phyloP scores from a whole-genome alignment of 2,329 filamentous ascomycete species.

The Hypoxylon sp. region DNA sequence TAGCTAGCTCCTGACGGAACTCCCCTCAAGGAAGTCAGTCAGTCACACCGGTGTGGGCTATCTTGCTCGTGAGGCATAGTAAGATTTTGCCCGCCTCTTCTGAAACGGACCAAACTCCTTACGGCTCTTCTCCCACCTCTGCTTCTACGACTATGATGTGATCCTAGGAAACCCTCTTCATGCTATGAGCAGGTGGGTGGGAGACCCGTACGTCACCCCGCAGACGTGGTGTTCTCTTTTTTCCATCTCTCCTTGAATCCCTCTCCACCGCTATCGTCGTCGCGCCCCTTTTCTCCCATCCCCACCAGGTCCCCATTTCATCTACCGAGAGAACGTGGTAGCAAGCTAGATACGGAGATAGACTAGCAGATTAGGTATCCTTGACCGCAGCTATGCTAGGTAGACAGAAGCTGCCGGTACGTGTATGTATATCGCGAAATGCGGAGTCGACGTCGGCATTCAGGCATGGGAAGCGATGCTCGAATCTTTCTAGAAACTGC shows the following conservation, averaged over 20 bases:
- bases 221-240: constrained; percentile 17
- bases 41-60: no score
- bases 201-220: constrained; percentile 23
- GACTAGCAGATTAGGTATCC: no score
- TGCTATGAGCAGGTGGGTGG: constrained; percentile 4
- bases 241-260: background rate
- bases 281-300: no score
- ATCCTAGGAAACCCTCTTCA: constrained; percentile 8
- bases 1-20: no score
- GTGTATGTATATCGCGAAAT: no score
- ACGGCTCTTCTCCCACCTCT: background rate
- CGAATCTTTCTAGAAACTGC: constrained; percentile 19
- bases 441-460: constrained; percentile 14
- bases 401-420: constrained; percentile 4
- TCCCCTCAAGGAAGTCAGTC: no score
- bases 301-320: constrained; percentile 13
- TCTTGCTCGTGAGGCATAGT: background rate
- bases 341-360: background rate
- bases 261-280: background rate
- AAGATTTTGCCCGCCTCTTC: background rate
- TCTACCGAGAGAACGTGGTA: background rate
- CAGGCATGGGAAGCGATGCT: background rate
- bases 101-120: no score
- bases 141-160: background rate
- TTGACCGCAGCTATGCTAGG: no score